These are phyloP conservation scores for Phytophthora multivora DNA, from an alignment of 352 stramenopile species.

Conservation along the genomic window DNA sequence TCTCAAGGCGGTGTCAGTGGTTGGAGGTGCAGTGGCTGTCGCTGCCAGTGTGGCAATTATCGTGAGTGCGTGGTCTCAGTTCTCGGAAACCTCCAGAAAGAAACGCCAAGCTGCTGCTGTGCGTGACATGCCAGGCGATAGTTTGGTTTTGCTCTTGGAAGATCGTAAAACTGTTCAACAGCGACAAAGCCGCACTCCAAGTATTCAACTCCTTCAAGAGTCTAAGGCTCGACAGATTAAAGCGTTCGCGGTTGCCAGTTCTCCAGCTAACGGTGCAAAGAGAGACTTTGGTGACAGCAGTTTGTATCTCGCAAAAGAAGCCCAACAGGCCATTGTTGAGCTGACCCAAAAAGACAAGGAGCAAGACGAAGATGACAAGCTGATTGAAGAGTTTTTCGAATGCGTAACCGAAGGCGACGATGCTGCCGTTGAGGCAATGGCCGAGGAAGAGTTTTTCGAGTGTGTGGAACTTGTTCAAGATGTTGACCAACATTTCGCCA, in stretches of 20 bases:
- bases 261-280: constrained; percentile 4
- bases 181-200: constrained; percentile 33
- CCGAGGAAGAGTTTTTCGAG: constrained; percentile 86
- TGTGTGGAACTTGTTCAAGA: constrained; percentile 68
- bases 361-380: constrained; percentile 49
- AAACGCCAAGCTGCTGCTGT: constrained; percentile 71
- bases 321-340: constrained; percentile 35
- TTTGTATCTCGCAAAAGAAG: constrained; percentile 27
- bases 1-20: constrained; percentile 60
- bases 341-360: constrained; percentile 27
- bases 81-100: constrained; percentile 63
- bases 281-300: background rate
- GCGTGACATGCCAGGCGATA: constrained; percentile 77
- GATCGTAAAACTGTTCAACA: constrained; percentile 47
- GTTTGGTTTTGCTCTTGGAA: constrained; percentile 75
- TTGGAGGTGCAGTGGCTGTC: constrained; percentile 77
- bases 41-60: constrained; percentile 76
- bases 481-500: constrained; percentile 51
- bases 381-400: constrained; percentile 82
- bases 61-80: constrained; percentile 82
- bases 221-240: constrained; percentile 40
- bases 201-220: constrained; percentile 37
- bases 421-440: constrained; percentile 61
- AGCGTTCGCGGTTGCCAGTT: constrained; percentile 22
- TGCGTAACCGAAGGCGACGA: constrained; percentile 58